Conservation (phyloP, 164 flowering plant genomes). For the Hamamelis virginiana region DNA sequence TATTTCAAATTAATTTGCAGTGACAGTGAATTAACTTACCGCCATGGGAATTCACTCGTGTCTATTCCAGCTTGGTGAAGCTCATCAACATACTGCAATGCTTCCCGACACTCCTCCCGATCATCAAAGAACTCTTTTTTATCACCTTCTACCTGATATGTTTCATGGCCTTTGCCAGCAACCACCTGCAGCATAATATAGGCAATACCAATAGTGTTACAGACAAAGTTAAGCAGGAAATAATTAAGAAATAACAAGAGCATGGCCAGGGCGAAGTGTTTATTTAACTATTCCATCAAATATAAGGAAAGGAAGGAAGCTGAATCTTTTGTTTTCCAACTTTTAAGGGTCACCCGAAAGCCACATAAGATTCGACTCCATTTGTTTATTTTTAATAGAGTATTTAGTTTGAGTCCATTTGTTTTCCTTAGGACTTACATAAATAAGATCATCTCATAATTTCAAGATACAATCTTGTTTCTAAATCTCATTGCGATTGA, state of each 20-base stretch:
- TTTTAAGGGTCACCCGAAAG: not conserved
- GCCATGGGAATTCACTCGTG: conserved; percentile 96
- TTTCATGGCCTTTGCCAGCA: conserved; percentile 96
- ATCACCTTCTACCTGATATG: conserved; percentile 78
- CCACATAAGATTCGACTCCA: not conserved
- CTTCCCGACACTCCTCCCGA: conserved; percentile 96
- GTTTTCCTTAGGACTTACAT: not conserved
- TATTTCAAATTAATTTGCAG: not conserved
- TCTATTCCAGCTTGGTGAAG: conserved; percentile 97
- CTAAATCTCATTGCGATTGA: not conserved
- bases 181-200: conserved; percentile 69
- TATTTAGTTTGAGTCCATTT: too few species aligned
- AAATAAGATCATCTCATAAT: not conserved
- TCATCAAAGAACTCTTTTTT: conserved; percentile 90
- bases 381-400: not conserved
- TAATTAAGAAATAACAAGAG: too few species aligned
- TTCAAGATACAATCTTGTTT: not conserved
- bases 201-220: conserved; percentile 3
- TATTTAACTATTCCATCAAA: too few species aligned
- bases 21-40: conserved; percentile 42
- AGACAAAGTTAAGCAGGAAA: not conserved
- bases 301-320: not conserved
- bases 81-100: conserved; percentile 92
- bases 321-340: not conserved
- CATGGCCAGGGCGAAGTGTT: too few species aligned